Conservation (phyloP, 495 filamentous ascomycete species). For the Diplogelasinospora grovesii region DNA sequence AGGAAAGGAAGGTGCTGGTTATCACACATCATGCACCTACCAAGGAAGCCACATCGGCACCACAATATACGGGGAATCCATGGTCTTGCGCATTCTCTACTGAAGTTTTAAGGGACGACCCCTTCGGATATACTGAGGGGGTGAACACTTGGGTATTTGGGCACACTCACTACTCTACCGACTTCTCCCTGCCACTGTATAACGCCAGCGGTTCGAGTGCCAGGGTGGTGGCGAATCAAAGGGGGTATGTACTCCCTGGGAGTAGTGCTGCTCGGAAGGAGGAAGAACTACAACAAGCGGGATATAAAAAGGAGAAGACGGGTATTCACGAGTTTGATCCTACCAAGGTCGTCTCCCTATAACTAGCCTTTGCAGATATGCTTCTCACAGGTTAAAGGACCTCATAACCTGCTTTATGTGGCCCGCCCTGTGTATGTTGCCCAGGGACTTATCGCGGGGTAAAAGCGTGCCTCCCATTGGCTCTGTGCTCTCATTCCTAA, state of each 20-base stretch:
- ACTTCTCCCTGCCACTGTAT: constrained; percentile 47
- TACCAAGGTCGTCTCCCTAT: background rate
- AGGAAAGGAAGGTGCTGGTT: background rate
- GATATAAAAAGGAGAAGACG: background rate
- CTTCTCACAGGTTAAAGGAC: no score
- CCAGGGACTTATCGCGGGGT: no score
- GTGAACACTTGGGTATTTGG: constrained; percentile 49
- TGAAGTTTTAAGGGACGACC: constrained; percentile 9
- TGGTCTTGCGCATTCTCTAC: background rate
- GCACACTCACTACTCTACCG: no score
- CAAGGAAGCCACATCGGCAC: background rate
- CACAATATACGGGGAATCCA: background rate
- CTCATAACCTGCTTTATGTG: no score
- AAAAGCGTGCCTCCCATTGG: no score
- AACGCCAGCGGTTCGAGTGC: constrained; percentile 34
- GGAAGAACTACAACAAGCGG: no score
- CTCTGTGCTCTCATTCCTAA: no score
- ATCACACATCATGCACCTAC: background rate
- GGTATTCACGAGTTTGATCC: background rate
- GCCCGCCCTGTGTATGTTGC: no score
- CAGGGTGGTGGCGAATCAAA: constrained; percentile 46
- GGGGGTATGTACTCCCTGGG: constrained; percentile 42
- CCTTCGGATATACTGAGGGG: constrained; percentile 9
- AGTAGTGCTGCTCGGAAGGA: no score
- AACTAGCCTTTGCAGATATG: no score